Percentiles rank a stretch among this genome's conserved stretches.
These are phyloP conservation scores for Penicillium egyptiacum DNA, from an alignment of 495 filamentous ascomycete genomes.

Conservation along the genomic window DNA sequence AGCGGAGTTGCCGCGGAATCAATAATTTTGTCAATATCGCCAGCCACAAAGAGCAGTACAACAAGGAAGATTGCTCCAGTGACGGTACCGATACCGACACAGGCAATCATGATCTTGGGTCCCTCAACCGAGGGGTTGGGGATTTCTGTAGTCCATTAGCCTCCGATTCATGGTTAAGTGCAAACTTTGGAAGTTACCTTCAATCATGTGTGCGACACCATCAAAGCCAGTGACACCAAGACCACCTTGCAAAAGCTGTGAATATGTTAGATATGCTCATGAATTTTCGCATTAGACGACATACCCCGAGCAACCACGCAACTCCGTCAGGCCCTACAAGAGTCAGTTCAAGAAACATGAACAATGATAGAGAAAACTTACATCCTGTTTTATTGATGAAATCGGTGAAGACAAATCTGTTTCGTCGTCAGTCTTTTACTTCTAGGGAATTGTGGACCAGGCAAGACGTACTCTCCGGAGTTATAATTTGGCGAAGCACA, in stretches of 20 bases:
- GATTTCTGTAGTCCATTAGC: conserved; percentile 54
- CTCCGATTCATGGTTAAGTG: background rate
- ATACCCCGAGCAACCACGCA: conserved; percentile 61
- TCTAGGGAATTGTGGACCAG: conserved; percentile 19
- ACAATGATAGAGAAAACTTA: conserved; percentile 20
- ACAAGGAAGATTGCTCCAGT: conserved; percentile 70
- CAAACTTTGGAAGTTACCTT: conserved; percentile 28
- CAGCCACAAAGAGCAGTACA: conserved; percentile 63
- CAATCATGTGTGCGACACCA: conserved; percentile 56
- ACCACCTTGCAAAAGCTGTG: conserved; percentile 57
- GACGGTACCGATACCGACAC: conserved; percentile 65
- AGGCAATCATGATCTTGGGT: conserved; percentile 71
- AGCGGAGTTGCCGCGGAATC: conserved; percentile 61
- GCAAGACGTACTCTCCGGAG: conserved; percentile 53
- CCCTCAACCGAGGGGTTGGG: conserved; percentile 64
- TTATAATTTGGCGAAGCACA: conserved; percentile 62
- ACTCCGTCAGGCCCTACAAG: conserved; percentile 57
- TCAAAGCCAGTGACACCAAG: conserved; percentile 61
- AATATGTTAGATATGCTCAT: conserved; percentile 21
- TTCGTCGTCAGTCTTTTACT: conserved; percentile 40
- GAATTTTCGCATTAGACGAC: conserved; percentile 7
- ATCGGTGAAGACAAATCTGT: conserved; percentile 57
- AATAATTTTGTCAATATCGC: conserved; percentile 60
- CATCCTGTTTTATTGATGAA: conserved; percentile 62
- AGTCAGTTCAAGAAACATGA: conserved; percentile 14